Evolutionary conservation across 73 alveolate species (phyloP), one percentile per base, ranked within the genome.

Genomic region (Breviolum minutum): DNA sequence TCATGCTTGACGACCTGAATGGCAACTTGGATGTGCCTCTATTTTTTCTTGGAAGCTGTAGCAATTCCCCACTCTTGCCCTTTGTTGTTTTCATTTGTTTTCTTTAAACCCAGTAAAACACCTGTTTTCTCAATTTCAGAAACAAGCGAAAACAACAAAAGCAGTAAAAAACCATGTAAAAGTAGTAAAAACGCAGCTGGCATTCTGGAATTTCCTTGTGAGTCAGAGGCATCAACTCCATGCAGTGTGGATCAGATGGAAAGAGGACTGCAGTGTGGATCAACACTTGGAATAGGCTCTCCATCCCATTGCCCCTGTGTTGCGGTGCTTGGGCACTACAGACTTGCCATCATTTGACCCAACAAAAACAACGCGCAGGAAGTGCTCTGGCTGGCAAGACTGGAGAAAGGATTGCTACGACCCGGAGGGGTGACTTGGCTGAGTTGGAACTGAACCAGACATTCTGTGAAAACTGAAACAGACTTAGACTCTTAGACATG

Each of bases 301-400:
- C 12, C 26, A 71, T 71, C 32, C 19, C 29, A 71, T 71, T 20
- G 0, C 81, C 12, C 32, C 81, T 20, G 9, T 71, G 81, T 20
- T 20, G 81, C 19, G 40, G 8, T 20, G 26, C 12, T 12, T 40
- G 54, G 54, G 54, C 54, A 40, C 54, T 40, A 40, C 54, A 40
- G 54, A 40, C 54, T 40, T 40, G 54, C 54, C 54, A 40, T 40
- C 54, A 40, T 40, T 40, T 68, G 77, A 68, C 19, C n/a, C 60
- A 74, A 17, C 13, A 8, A 30, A 10, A 20, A 48, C 19, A 48
- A 14, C 12, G 20, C 13, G 97, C 97, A 92, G 97, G 97, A 92
- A 92, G 80, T 92, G 97, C 89, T 32, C 81, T 30, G 97, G 89
- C 97, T 92, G 97, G 97, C 73, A 92, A 30, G 97, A 92, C 40